Conservation (phyloP, 768 basidiomycete genomes). For the Fistulinella prunicolor region DNA sequence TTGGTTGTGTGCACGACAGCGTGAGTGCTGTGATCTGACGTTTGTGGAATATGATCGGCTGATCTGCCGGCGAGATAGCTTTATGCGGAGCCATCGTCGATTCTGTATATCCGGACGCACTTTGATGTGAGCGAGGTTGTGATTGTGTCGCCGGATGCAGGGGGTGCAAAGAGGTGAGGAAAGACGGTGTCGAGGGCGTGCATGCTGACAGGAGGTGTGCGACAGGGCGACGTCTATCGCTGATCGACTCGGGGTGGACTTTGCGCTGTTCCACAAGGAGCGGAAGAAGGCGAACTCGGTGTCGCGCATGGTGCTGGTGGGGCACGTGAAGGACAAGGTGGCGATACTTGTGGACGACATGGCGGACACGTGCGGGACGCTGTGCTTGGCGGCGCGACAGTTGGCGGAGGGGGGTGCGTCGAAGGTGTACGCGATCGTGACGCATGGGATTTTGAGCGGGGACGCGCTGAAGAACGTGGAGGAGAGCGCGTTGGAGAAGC, state of each 20-base stretch:
- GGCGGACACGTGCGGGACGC: constrained; percentile 95
- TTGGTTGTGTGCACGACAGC: constrained; percentile 29
- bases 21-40: constrained; percentile 40
- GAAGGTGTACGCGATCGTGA: constrained; percentile 89
- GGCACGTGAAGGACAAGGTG: constrained; percentile 86
- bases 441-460: constrained; percentile 94
- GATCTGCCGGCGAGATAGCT: constrained; percentile 47
- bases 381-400: constrained; percentile 87
- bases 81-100: constrained; percentile 93
- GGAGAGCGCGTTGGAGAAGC: constrained; percentile 78
- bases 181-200: neutral
- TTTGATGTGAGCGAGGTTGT: constrained; percentile 84
- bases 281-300: constrained; percentile 96
- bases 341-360: constrained; percentile 98
- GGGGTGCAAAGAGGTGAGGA: constrained; percentile 90
- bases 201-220: constrained; percentile 15
- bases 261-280: constrained; percentile 99
- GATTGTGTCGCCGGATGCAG: constrained; percentile 97
- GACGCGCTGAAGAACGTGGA: constrained; percentile 75
- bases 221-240: constrained; percentile 94
- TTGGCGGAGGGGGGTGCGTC: constrained; percentile 85
- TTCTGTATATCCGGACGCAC: constrained; percentile 90
- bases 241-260: constrained; percentile 93
- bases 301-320: constrained; percentile 93
- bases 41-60: constrained; percentile 15